Evolutionary conservation across 1,284 basidiomycete genomes (phyloP).

Genomic region (Anthracocystis walkeri): DNA sequence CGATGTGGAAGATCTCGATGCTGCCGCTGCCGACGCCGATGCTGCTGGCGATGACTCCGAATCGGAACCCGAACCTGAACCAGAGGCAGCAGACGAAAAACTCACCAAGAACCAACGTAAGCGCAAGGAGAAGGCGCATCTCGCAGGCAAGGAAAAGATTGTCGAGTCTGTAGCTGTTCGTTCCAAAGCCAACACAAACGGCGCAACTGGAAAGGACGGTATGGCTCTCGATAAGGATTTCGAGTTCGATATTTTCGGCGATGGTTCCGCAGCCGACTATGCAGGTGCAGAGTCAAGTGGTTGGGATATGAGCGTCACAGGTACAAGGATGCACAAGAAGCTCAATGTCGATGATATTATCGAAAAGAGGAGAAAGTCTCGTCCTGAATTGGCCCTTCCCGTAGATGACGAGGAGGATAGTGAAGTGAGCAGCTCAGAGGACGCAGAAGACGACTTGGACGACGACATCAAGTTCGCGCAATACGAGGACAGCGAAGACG

Average conservation of each 20-base stretch:
- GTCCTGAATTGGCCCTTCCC: slow-evolving; percentile 34
- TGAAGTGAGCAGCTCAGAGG: slow-evolving; percentile 16
- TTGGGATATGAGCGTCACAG: slow-evolving; percentile 63
- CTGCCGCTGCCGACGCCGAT: slow-evolving; percentile 8
- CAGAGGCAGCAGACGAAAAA: slow-evolving; percentile 11
- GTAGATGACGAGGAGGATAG: slow-evolving; percentile 45
- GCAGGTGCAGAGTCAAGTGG: slow-evolving; percentile 22
- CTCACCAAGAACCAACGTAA: slow-evolving; percentile 50
- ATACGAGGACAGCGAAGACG: slow-evolving; percentile 70
- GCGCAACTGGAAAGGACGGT: slow-evolving; percentile 19
- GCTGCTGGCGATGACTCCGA: slow-evolving; percentile 11
- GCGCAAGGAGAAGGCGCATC: slow-evolving; percentile 54
- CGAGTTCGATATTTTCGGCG: slow-evolving; percentile 64
- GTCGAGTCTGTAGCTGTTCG: slow-evolving; percentile 39
- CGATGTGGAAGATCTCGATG: slow-evolving; percentile 47
- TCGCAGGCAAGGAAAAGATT: slow-evolving; percentile 62
- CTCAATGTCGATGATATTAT: slow-evolving; percentile 68
- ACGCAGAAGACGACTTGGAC: slow-evolving; percentile 33
- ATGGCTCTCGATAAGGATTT: slow-evolving; percentile 58
- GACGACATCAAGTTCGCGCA: slow-evolving; percentile 44
- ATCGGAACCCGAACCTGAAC: slow-evolving; percentile 27
- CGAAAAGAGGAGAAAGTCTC: slow-evolving; percentile 56
- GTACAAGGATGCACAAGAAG: slow-evolving; percentile 50
- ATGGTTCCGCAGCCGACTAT: slow-evolving; percentile 33
- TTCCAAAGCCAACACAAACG: slow-evolving; percentile 4